Base-by-base conservation (phyloP, 225 moss, liverwort and hornwort genomes). In the Physcomitrellopsis africana region DNA sequence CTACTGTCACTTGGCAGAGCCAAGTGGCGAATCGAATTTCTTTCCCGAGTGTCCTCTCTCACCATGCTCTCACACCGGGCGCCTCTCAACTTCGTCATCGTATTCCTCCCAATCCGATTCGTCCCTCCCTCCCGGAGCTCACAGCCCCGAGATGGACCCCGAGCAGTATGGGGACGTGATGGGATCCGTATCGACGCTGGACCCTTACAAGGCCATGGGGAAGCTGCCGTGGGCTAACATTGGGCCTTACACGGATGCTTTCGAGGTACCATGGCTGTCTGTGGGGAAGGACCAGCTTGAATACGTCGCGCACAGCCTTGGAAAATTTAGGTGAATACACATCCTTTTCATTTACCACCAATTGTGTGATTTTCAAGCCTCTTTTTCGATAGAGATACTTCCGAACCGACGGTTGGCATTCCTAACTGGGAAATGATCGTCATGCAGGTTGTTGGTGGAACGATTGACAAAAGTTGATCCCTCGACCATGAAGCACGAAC, bases 261-360 rank as follows among this genome's bases (percentile, higher is more conserved):
- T 83, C 0, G 93, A 93, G 73, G 95, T 96, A 5, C 87, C 90
- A 0, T 89, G 87, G 91, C 76, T 96, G 81, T 87, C 93, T 6
- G 83, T 93, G 0, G 87, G 81, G 22, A 87, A 89, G 75, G 80
- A 93, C 27, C 92, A 96, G 75, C 92, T 96, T 8, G 89, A 93
- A 46, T 87, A 90, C 68, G 93, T 89, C 29, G 87, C 92, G 2
- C 85, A 86, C 1, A 87, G 83, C 22, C 93, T 96, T 2, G 74
- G 83, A 37, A 86, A 72, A 45, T 96, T 92, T 67, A 84, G 89
- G 94, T 87, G 29, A 43, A 44, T 49, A 11, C 12, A 10, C n/a
- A 7, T 29, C 17, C n/a, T 53, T 17, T n/a, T 53, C 53, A 49
- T 11, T 14, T 14, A 11, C 11, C 15, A 49, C 13, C 49, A 49